A percentile compares a stretch with the other conserved stretches of the same genome.
phyloP scores from a whole-genome alignment of 805 yeast genomes.

The Ogataea chonburiensis region DNA sequence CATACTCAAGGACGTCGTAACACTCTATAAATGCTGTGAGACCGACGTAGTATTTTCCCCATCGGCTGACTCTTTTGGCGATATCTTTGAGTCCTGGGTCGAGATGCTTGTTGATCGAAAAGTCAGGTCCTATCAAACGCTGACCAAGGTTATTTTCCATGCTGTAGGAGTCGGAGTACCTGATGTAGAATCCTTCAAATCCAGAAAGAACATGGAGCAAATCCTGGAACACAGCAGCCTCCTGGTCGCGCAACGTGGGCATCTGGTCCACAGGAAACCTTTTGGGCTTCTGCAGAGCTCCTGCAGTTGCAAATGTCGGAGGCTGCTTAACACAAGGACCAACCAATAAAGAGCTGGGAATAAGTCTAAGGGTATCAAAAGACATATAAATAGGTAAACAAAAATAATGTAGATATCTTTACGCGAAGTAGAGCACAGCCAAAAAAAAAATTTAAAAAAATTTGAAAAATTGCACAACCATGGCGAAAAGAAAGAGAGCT shows the following conservation, averaged over 20 bases:
- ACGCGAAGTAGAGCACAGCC: constrained; percentile 5
- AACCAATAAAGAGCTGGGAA: constrained; percentile 10
- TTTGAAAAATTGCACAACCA: constrained; percentile 29
- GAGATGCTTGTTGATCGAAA: constrained; percentile 64
- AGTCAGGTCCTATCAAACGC: constrained; percentile 69
- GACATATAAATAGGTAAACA: constrained; percentile 10
- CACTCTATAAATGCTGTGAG: constrained; percentile 58
- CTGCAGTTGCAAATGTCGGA: constrained; percentile 20
- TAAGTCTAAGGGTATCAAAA: constrained; percentile 13
- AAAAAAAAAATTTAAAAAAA: constrained; percentile 12
- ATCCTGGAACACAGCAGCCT: constrained; percentile 70
- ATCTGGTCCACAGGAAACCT: constrained; percentile 45
- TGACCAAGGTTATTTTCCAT: constrained; percentile 38
- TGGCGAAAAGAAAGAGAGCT: constrained; percentile 89
- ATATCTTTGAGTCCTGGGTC: constrained; percentile 74
- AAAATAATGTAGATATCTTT: neutral
- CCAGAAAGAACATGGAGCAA: constrained; percentile 66
- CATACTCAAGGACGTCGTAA: constrained; percentile 56
- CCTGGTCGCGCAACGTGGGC: constrained; percentile 58
- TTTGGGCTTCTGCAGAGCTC: constrained; percentile 17
- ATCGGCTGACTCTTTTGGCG: constrained; percentile 54
- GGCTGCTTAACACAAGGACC: constrained; percentile 22
- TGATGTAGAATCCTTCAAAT: constrained; percentile 72
- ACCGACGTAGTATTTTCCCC: constrained; percentile 63
- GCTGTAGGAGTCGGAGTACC: constrained; percentile 62